Evolutionary conservation across 768 basidiomycete species (phyloP), one percentile per base, ranked within the genome.

Genomic region (Serendipita vermifera): DNA sequence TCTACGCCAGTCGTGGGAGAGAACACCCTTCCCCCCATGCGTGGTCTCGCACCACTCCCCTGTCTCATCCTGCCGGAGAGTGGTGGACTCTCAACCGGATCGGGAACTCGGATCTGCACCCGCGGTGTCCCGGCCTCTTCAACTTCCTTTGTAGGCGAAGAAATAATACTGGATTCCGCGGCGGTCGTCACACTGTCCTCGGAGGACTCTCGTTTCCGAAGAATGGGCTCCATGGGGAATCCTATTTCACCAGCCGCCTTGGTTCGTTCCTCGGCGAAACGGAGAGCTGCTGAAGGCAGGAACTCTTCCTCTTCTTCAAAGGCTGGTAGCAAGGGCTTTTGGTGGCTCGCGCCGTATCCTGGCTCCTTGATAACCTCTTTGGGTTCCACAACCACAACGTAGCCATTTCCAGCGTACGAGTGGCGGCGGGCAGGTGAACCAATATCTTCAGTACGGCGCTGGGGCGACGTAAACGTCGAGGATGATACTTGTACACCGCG

Each of bases 1-100:
- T 93, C 90, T 2, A 92, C 81, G 39, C 83, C 84, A 20, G 89
- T 81, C 7, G 82, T 81, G 15, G 90, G 90, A 65, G 92, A 89
- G 81, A 85, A 94, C 3, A 85, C 82, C 20, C 88, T 77, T n/a
- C n/a, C n/a, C n/a, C n/a, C n/a, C n/a, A n/a, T n/a, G n/a, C n/a
- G n/a, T n/a, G n/a, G n/a, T n/a, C n/a, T n/a, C n/a, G n/a, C n/a
- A n/a, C n/a, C n/a, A n/a, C n/a, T n/a, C n/a, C n/a, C n/a, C n/a
- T n/a, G n/a, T n/a, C n/a, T n/a, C n/a, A n/a, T n/a, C n/a, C n/a
- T n/a, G n/a, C n/a, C n/a, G n/a, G n/a, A n/a, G n/a, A n/a, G n/a
- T n/a, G n/a, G n/a, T n/a, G n/a, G n/a, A n/a, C n/a, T n/a, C n/a
- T n/a, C 46, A 20, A 51, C 46, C 5, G 46, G 22, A 7, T 51